These are phyloP conservation scores for Santalum album DNA, from an alignment of 164 flowering plant species.

Conservation along the genomic window DNA sequence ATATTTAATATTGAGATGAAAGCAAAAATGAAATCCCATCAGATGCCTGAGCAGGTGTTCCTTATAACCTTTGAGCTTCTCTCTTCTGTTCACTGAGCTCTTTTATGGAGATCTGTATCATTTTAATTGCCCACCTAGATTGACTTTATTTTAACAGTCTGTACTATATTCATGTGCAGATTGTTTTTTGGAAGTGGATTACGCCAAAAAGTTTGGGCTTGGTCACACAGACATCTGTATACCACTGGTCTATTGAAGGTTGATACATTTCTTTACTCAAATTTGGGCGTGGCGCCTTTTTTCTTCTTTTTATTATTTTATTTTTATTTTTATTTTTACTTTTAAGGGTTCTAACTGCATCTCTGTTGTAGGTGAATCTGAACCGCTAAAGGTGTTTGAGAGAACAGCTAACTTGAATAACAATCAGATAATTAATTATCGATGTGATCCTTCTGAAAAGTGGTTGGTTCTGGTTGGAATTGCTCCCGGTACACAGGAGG, in stretches of 20 bases:
- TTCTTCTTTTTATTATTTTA: background rate
- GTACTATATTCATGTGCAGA: conserved; percentile 25
- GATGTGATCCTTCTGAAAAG: conserved; percentile 88
- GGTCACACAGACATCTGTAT: conserved; percentile 90
- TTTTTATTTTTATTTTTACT: background rate
- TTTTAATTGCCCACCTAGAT: background rate
- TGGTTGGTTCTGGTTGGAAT: conserved; percentile 98
- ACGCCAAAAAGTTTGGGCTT: conserved; percentile 79
- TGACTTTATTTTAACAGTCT: background rate
- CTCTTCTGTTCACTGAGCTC: background rate
- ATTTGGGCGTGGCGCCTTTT: too few species aligned
- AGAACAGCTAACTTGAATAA: conserved; percentile 83
- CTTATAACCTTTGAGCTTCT: background rate
- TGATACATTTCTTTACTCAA: background rate
- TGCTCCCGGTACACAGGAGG: conserved; percentile 98
- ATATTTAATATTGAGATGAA: conserved; percentile 95
- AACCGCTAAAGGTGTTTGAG: conserved; percentile 93
- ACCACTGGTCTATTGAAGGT: conserved; percentile 99
- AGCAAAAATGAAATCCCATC: conserved; percentile 92
- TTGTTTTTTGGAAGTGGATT: conserved; percentile 99
- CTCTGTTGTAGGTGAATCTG: conserved; percentile 67
- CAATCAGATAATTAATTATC: conserved; percentile 92
- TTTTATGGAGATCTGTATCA: background rate
- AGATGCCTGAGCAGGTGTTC: conserved; percentile 97
- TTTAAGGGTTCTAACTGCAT: background rate